Evolutionary conservation across 2,329 filamentous ascomycete genomes (phyloP).

Genomic region (Cladophialophora carrionii): DNA sequence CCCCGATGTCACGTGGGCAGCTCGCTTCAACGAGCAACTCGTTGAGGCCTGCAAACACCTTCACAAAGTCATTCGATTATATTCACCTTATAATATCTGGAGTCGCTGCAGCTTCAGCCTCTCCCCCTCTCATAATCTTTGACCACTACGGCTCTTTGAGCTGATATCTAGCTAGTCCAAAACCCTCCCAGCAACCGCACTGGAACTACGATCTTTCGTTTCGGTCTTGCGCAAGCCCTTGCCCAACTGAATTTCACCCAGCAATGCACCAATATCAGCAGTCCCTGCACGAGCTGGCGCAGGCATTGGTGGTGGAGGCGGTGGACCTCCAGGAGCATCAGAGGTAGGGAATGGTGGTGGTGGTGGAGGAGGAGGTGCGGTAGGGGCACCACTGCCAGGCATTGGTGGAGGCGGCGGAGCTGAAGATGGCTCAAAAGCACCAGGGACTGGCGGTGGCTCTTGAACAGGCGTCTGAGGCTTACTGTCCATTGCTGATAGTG

Average conservation of each 20-base stretch:
- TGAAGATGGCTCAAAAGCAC: constrained; percentile 43
- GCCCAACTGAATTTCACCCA: constrained; percentile 82
- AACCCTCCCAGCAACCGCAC: constrained; percentile 76
- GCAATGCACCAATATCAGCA: constrained; percentile 62
- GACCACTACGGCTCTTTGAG: neutral
- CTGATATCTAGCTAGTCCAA: constrained; percentile 42
- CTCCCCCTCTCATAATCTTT: neutral
- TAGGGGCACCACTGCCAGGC: constrained; percentile 40
- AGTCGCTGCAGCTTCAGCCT: neutral
- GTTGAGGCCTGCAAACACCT: neutral
- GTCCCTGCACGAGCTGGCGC: constrained; percentile 41
- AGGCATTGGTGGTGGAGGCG: constrained; percentile 47
- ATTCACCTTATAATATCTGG: neutral
- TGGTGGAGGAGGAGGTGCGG: constrained; percentile 42
- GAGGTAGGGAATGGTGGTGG: constrained; percentile 45
- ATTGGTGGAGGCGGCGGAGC: constrained; percentile 39
- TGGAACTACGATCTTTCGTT: constrained; percentile 81
- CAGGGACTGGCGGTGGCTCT: constrained; percentile 53
- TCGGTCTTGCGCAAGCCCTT: constrained; percentile 80
- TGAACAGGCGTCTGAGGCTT: constrained; percentile 53
- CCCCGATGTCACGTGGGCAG: neutral
- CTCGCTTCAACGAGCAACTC: neutral
- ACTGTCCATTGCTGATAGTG: constrained; percentile 71
- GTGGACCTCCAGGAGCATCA: constrained; percentile 46
- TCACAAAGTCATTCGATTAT: neutral